Conservation (phyloP, 2,329 filamentous ascomycete genomes). For the Aspergillus udagawae region DNA sequence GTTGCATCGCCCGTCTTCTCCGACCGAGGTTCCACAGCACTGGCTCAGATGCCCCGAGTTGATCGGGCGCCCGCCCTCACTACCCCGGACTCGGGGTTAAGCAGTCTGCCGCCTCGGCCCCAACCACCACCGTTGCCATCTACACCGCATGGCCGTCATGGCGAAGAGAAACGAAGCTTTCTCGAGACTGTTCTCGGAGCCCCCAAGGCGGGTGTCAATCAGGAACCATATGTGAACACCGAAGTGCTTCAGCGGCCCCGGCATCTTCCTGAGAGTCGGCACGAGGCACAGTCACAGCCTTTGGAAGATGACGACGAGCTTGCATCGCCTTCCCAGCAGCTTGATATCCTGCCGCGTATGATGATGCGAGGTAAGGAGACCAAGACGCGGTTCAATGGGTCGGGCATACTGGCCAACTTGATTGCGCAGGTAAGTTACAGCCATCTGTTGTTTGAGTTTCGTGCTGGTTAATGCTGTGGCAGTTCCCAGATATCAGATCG, state of each 20-base stretch:
- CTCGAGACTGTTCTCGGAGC: conserved; percentile 34
- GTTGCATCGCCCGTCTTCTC: conserved; percentile 24
- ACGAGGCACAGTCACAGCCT: conserved; percentile 7
- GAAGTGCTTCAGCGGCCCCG: conserved; percentile 26
- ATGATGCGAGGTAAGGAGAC: conserved; percentile 38
- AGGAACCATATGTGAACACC: conserved; percentile 26
- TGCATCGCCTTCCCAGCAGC: conserved; percentile 27
- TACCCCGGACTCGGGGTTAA: conserved; percentile 31
- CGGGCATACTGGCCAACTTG: conserved; percentile 37
- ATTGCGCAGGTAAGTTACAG: conserved; percentile 33
- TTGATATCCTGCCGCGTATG: conserved; percentile 31
- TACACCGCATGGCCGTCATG: conserved; percentile 5
- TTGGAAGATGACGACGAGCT: conserved; percentile 17
- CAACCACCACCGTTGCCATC: conserved; percentile 10
- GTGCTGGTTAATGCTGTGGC: conserved; percentile 9
- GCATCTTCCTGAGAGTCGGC: conserved; percentile 11
- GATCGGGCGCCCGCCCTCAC: conserved; percentile 22
- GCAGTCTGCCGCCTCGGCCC: conserved; percentile 20
- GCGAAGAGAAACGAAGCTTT: conserved; percentile 27
- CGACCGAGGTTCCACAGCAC: conserved; percentile 20
- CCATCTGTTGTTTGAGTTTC: neutral
- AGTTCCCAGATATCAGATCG: conserved; percentile 37
- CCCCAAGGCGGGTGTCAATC: conserved; percentile 30
- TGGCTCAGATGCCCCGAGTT: conserved; percentile 14
- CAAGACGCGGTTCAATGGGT: conserved; percentile 39